Evolutionary conservation across 805 yeast genomes (phyloP), one percentile per base, ranked within the genome.

Genomic region (Yamadazyma tumulicola): DNA sequence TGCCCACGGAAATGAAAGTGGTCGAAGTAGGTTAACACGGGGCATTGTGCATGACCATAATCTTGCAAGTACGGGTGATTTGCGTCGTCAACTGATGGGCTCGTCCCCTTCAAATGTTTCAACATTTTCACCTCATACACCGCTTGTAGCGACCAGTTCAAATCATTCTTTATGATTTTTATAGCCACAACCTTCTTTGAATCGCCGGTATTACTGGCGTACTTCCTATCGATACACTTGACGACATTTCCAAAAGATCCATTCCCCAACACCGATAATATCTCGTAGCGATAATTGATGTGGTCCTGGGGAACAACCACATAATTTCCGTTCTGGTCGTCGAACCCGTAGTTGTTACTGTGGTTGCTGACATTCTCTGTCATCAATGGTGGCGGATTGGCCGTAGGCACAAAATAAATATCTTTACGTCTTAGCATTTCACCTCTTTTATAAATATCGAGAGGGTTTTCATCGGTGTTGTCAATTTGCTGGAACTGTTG

Each of bases 221-320:
- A 59, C 49, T 79, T 80, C 50, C 81, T 84, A 58, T 87, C 95
- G 15, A 59, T 54, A 41, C 88, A 81, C 37, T 74, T 67, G 5
- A 83, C 61, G 1, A 87, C 96, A 34, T 76, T 77, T 0, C 96
- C 96, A 63, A 86, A 86, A 27, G 89, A 78, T 6, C 96, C 96
- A 32, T 72, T 75, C 0, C 96, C 96, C 8, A 86, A 65, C 1
- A 66, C 55, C 2, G 65, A 55, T 14, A 74, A 33, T 4, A 85
- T 76, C 45, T 83, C 79, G 51, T 81, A 87, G 19, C 94, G 59
- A 54, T 79, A 86, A 35, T 81, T 81, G 27, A 86, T 73, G 44
- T 86, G 96, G 51, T 85, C 95, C 8, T 81, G 77, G 1, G 54
- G 51, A 0, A 64, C 48, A 1, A 75, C 64, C 5, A 63, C 60